Conservation (phyloP, 345 rosid species). For the Pugionium cornutum region DNA sequence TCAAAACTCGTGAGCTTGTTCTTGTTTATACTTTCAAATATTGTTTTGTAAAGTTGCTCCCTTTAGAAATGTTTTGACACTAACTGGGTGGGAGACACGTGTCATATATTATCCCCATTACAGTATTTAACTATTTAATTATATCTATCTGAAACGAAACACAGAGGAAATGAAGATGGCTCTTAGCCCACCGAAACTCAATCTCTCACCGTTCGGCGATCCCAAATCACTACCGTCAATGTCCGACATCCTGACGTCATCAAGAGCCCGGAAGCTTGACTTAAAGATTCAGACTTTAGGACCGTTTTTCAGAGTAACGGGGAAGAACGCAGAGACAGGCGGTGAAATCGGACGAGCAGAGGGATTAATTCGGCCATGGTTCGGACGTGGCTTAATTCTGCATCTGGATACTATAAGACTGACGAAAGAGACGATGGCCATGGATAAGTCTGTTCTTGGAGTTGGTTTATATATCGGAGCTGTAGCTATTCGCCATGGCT, state of each 20-base stretch:
- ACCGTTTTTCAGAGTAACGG: constrained; percentile 82
- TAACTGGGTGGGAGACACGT: constrained; percentile 27
- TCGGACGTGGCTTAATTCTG: constrained; percentile 63
- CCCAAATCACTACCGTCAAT: constrained; percentile 55
- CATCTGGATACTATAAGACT: constrained; percentile 78
- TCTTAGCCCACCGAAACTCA: constrained; percentile 21
- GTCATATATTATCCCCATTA: constrained; percentile 22
- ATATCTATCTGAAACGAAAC: constrained; percentile 22
- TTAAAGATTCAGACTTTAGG: constrained; percentile 68
- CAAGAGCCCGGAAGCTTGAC: constrained; percentile 73
- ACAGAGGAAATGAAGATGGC: constrained; percentile 35
- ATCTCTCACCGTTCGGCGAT: constrained; percentile 27
- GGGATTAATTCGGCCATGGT: constrained; percentile 73
- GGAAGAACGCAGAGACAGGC: constrained; percentile 54
- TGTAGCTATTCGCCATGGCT: constrained; percentile 80
- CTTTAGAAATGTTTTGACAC: constrained; percentile 1
- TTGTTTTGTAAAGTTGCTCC: background rate
- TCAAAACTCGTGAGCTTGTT: constrained; percentile 43
- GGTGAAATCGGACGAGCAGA: constrained; percentile 76
- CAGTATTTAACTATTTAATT: background rate
- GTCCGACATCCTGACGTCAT: constrained; percentile 64
- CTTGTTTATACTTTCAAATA: background rate
- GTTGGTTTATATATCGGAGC: constrained; percentile 89
- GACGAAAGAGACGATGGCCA: constrained; percentile 64
- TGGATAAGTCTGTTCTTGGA: constrained; percentile 83